phyloP scores from a whole-genome alignment of 2,329 filamentous ascomycete genomes.

The Colletotrichum orchidophilum region DNA sequence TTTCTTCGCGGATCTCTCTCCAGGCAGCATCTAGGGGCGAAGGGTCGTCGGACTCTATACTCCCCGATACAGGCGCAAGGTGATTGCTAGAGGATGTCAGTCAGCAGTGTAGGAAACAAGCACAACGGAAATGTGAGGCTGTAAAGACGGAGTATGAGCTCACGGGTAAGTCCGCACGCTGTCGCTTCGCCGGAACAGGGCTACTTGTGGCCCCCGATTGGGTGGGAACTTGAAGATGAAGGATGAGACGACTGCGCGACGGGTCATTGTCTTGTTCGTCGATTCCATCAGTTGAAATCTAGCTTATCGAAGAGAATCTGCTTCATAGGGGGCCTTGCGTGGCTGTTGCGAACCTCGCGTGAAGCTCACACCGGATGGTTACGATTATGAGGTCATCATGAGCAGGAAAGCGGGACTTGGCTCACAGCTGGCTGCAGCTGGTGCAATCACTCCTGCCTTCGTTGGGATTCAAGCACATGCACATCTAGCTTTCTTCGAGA shows the following conservation, averaged over 20 bases:
- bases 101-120: constrained; percentile 2
- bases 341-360: background rate
- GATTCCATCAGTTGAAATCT: background rate
- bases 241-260: constrained; percentile 55
- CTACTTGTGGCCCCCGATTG: constrained; percentile 57
- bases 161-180: constrained; percentile 70
- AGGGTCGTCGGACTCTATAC: constrained; percentile 62
- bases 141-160: constrained; percentile 34
- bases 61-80: constrained; percentile 70
- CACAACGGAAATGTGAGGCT: background rate
- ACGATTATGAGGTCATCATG: constrained; percentile 15
- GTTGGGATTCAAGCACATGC: no score
- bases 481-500: background rate
- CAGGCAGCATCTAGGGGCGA: constrained; percentile 65
- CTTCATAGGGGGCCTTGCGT: background rate
- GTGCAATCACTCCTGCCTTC: accelerated
- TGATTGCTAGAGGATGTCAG: constrained; percentile 52
- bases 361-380: background rate
- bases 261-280: constrained; percentile 11
- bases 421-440: background rate
- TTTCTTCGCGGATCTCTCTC: constrained; percentile 72
- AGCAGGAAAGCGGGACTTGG: background rate
- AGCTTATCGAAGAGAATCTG: background rate
- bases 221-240: constrained; percentile 60
- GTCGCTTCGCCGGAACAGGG: constrained; percentile 69